Base-by-base conservation (phyloP, 441 rosid genomes). In the Gossypium trilobum region DNA sequence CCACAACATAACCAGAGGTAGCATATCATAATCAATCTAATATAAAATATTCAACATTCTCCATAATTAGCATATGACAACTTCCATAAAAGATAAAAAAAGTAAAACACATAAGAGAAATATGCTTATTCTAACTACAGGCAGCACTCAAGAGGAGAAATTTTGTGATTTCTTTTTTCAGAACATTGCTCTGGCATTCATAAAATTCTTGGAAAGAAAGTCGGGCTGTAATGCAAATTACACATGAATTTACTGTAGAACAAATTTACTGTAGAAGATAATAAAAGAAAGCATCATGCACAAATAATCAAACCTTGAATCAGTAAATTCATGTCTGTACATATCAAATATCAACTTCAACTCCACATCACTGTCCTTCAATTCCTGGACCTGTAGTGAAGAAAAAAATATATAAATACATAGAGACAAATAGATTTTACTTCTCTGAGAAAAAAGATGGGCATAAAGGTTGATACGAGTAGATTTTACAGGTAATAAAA, bases 311-410 rank as follows among this genome's bases (percentile, higher is more conserved):
- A 64, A 95, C 99, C 97, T 85, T 70, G 93, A 70, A 78, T 83
- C 95, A 73, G 83, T 80, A 57, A 85, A 88, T 82, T 93, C 99
- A 11, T 87, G 95, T 77, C 84, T 86, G 78, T 84, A 89, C 99
- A 93, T 93, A 73, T 90, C 95, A 77, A 87, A 72, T 83, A 95
- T 85, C 80, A 91, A 79, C 80, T 87, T 87, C 85, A 91, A 84
- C 87, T 93, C 99, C 78, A 71, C 56, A 55, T 84, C 87, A 80
- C 89, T 83, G 74, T 84, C 87, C 66, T 82, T 85, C 75, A 90
- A 78, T 85, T 88, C 93, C 78, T 78, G 85, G 57, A 87, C 92
- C 99, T 95, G 84, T 74, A 85, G 31, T 39, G 0, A 17, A 17
- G 68, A 9, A 33, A 39, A 39, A 39, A 39, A 8, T 0, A 36